Conservation (phyloP, 495 filamentous ascomycete species). For the Pyronema omphalodes region DNA sequence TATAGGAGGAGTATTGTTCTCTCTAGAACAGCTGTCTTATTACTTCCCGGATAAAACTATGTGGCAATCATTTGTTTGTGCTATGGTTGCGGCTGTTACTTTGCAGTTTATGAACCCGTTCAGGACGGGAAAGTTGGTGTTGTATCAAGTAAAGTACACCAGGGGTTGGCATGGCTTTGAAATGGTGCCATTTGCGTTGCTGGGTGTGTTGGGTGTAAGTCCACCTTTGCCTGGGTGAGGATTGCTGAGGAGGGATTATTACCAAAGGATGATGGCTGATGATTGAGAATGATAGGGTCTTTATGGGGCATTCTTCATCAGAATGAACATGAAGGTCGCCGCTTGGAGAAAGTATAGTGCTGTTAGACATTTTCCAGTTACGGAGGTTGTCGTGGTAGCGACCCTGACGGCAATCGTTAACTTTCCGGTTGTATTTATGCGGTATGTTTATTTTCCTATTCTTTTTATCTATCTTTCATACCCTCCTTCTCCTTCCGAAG, state of each 20-base stretch:
- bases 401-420: slow-evolving; percentile 73
- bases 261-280: background rate
- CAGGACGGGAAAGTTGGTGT: slow-evolving; percentile 82
- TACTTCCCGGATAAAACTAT: slow-evolving; percentile 99
- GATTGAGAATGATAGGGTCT: slow-evolving; percentile 34
- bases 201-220: slow-evolving; percentile 60
- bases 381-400: slow-evolving; percentile 58
- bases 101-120: slow-evolving; percentile 89
- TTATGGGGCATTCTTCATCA: slow-evolving; percentile 89
- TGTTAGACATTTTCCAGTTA: slow-evolving; percentile 45
- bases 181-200: slow-evolving; percentile 66
- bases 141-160: slow-evolving; percentile 92
- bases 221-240: background rate
- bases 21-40: slow-evolving; percentile 90
- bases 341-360: slow-evolving; percentile 52
- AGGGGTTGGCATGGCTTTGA: slow-evolving; percentile 90
- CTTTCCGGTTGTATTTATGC: slow-evolving; percentile 89
- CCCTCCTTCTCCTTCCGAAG: no score
- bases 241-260: no score
- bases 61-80: slow-evolving; percentile 99
- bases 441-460: slow-evolving; percentile 17
- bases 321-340: slow-evolving; percentile 74
- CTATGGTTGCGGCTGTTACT: slow-evolving; percentile 90
- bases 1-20: slow-evolving; percentile 84
- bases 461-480: background rate